These are phyloP conservation scores for Talaromyces marneffei DNA, from an alignment of 2,329 filamentous ascomycete species.

Conservation along the genomic window DNA sequence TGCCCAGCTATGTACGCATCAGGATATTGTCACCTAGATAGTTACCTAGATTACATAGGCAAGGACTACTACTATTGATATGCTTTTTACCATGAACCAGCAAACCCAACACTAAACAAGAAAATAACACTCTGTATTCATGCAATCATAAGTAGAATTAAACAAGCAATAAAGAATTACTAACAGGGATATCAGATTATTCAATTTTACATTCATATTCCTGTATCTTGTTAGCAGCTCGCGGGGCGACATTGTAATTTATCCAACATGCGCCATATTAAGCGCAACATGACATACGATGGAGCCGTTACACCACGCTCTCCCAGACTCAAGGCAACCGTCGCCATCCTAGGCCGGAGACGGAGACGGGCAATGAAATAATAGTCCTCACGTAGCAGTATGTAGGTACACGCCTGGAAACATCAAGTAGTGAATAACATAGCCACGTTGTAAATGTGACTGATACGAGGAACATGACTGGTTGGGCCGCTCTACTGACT, in stretches of 20 bases:
- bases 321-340: not conserved
- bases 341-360: not conserved
- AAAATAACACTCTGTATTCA: too few relatives aligned
- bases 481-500: not conserved
- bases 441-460: not conserved
- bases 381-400: not conserved
- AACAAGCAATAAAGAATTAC: not conserved
- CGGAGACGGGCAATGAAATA: not conserved
- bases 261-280: not conserved
- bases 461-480: not conserved
- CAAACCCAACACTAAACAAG: too few relatives aligned
- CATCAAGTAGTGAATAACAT: not conserved
- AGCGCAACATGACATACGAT: constrained; percentile 4
- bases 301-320: constrained; percentile 5
- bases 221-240: not conserved
- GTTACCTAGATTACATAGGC: not conserved
- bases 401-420: not conserved
- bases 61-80: not conserved
- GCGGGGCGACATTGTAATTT: not conserved
- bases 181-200: not conserved
- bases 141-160: too few relatives aligned
- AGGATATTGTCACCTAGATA: not conserved
- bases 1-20: not conserved
- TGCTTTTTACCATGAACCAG: not conserved
- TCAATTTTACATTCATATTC: too few relatives aligned